phyloP scores from a whole-genome alignment of 1,284 basidiomycete species.

The Austroboletus olivaceoglutinosus region DNA sequence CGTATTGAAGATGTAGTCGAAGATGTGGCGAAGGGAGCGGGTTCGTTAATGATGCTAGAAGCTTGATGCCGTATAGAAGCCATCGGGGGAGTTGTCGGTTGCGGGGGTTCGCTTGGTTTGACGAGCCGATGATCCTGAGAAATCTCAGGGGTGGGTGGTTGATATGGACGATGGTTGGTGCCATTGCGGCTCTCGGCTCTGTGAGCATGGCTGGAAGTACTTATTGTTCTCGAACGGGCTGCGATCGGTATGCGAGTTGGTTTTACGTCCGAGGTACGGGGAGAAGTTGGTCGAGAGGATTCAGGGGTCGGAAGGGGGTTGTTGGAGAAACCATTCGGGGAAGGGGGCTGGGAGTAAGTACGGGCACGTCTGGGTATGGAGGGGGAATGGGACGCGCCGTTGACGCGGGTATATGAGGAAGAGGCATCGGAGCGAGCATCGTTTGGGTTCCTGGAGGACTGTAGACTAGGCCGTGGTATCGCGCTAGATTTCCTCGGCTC shows the following conservation, averaged over 20 bases:
- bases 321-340: conserved; percentile 22
- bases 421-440: conserved; percentile 19
- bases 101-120: conserved; percentile 16
- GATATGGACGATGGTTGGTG: conserved; percentile 20
- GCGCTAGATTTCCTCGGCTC: conserved; percentile 40
- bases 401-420: conserved; percentile 19
- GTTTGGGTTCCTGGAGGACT: conserved; percentile 30
- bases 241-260: conserved; percentile 51
- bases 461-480: conserved; percentile 48
- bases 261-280: conserved; percentile 36
- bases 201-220: conserved; percentile 41
- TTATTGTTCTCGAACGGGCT: conserved; percentile 43
- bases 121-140: conserved; percentile 26
- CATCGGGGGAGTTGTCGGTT: conserved; percentile 17
- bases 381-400: conserved; percentile 20
- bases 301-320: conserved; percentile 35
- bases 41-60: conserved; percentile 48
- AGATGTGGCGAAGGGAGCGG: conserved; percentile 42
- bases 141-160: conserved; percentile 29
- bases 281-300: conserved; percentile 41
- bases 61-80: conserved; percentile 24
- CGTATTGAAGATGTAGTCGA: conserved; percentile 35
- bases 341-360: conserved; percentile 58
- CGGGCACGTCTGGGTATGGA: conserved; percentile 37
- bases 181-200: conserved; percentile 30